These are phyloP conservation scores for Botryosphaeria agaves DNA, from an alignment of 2,329 filamentous ascomycete genomes.

Conservation along the genomic window DNA sequence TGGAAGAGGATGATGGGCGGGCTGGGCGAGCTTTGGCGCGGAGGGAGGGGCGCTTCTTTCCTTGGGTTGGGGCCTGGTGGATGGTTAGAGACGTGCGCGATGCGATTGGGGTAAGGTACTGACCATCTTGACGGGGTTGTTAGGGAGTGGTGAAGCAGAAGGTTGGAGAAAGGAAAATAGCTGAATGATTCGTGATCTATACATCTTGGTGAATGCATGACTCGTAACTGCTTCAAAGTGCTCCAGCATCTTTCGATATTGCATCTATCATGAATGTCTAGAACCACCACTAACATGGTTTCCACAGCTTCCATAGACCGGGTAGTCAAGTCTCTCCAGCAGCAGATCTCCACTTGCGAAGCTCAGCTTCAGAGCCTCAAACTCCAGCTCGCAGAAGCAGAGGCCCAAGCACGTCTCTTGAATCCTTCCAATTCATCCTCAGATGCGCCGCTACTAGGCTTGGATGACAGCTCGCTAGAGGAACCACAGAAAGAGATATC, in stretches of 20 bases:
- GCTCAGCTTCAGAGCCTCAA: constrained; percentile 20
- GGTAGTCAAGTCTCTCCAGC: constrained; percentile 19
- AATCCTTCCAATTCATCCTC: constrained; percentile 8
- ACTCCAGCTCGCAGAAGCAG: constrained; percentile 23
- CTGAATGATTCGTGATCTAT: no score
- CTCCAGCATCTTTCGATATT: no score
- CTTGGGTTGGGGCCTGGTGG: no score
- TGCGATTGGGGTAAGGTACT: no score
- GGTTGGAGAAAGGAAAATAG: no score
- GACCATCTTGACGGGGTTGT: no score
- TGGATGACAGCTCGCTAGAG: constrained; percentile 8
- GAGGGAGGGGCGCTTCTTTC: not conserved
- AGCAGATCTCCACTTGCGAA: constrained; percentile 25
- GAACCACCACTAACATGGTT: constrained; percentile 9
- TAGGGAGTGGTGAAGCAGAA: no score
- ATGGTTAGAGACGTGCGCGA: no score
- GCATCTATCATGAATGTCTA: no score
- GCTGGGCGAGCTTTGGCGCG: not conserved
- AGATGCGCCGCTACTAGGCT: constrained; percentile 4
- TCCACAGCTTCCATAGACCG: constrained; percentile 6
- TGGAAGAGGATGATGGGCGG: not conserved
- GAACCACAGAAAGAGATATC: constrained; percentile 6
- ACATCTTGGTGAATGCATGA: no score
- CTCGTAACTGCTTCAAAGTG: no score
- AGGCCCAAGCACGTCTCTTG: constrained; percentile 12